Base-by-base conservation (phyloP, 129 eudicot genomes). In the Pittosporum tobira region DNA sequence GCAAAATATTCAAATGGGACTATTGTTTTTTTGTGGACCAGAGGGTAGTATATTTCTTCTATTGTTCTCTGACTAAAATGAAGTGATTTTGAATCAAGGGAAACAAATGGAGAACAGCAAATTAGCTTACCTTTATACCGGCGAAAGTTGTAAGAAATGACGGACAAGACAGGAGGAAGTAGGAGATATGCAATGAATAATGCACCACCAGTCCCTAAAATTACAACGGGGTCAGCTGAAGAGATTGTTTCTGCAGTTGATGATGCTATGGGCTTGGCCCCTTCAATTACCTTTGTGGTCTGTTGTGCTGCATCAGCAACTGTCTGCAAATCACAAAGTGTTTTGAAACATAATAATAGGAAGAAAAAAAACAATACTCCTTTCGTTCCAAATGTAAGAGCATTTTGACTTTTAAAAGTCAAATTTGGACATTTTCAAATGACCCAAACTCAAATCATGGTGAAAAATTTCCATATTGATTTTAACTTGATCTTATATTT, bases 301-400 rank as follows among this genome's bases (percentile, higher is more conserved):
- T 86, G 94, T 53, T 76, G 83, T 20, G 98, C 96, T 16, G 85
- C 99, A 83, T 71, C 95, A 46, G 75, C 80, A 47, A 90, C 94
- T 31, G 95, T 90, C 99, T 91, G 79, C 69, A 82, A 63, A 6
- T 68, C 5, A 57, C 59, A 34, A 51, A 28, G 4, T 18, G 48
- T 13, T 20, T 18, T 37, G 21, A 45, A 45, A 45, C 1, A 6
- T 5, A 4, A 3, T 18, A n/a, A 15, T 6, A n/a, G n/a, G n/a
- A n/a, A n/a, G n/a, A n/a, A n/a, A n/a, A n/a, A n/a, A n/a, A n/a
- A n/a, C n/a, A n/a, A n/a, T n/a, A n/a, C n/a, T n/a, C n/a, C n/a
- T n/a, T n/a, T n/a, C n/a, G n/a, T n/a, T n/a, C n/a, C n/a, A n/a
- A n/a, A n/a, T n/a, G n/a, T n/a, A n/a, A n/a, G n/a, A n/a, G n/a